Conservation (phyloP, 2,329 filamentous ascomycete species). For the Apiospora saccharicola region DNA sequence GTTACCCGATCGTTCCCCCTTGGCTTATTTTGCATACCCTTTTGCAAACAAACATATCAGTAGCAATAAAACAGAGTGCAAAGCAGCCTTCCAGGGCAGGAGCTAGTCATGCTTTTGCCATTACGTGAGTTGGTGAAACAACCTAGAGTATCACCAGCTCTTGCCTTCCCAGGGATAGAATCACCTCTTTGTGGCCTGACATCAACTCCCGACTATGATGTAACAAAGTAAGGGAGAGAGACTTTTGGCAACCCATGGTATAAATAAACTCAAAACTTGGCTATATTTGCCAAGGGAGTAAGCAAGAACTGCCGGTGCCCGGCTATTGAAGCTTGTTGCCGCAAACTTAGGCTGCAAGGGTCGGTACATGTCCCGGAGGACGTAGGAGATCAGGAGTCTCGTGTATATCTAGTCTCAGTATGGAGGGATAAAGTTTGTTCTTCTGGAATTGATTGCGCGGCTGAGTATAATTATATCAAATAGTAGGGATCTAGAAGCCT, state of each 20-base stretch:
- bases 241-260: background rate
- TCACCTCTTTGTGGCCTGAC: background rate
- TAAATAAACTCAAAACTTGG: background rate
- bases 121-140: no score
- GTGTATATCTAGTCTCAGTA: background rate
- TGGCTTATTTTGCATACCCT: background rate
- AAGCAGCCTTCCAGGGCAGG: background rate
- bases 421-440: background rate
- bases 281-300: background rate
- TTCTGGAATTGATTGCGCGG: background rate
- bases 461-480: background rate
- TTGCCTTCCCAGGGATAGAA: no score
- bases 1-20: no score
- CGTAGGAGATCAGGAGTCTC: background rate
- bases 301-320: background rate
- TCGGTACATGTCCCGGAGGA: background rate
- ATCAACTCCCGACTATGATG: background rate
- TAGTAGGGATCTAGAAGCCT: no score
- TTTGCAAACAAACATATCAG: background rate
- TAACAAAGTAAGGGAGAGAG: background rate
- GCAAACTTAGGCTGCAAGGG: background rate
- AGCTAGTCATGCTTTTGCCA: background rate
- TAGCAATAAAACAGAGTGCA: no score
- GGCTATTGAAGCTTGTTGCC: slow-evolving; percentile 1
- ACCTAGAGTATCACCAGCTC: background rate